Percentiles rank a stretch among this genome's conserved stretches.
phyloP scores from a whole-genome alignment of 441 rosid genomes.

The Adansonia grandidieri region DNA sequence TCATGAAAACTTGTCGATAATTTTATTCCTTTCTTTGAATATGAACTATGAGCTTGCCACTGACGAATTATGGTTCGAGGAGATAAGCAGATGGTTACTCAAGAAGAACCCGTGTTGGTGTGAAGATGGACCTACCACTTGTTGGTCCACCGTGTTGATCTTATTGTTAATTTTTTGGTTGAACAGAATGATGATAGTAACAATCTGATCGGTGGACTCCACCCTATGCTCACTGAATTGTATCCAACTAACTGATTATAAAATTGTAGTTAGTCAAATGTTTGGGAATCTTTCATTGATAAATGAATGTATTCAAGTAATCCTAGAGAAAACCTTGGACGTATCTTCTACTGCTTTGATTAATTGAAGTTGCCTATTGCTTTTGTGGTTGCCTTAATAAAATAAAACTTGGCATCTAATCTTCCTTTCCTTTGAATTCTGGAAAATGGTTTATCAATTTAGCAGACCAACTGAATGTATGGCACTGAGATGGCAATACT shows the following conservation, averaged over 20 bases:
- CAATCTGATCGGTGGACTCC: constrained; percentile 24
- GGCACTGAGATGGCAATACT: constrained; percentile 48
- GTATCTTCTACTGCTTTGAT: constrained; percentile 22
- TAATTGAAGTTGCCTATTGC: constrained; percentile 23
- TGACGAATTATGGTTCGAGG: constrained; percentile 26
- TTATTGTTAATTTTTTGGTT: constrained; percentile 22
- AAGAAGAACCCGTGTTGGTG: constrained; percentile 42
- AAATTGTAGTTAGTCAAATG: constrained; percentile 36
- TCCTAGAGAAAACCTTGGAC: constrained; percentile 23
- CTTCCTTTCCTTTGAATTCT: constrained; percentile 35
- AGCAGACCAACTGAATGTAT: constrained; percentile 42
- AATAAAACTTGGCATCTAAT: constrained; percentile 33
- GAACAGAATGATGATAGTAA: constrained; percentile 26
- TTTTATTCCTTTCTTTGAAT: constrained; percentile 71
- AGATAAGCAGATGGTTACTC: constrained; percentile 38
- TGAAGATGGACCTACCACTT: constrained; percentile 36
- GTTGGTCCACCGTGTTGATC: constrained; percentile 33
- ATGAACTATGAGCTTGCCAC: constrained; percentile 40
- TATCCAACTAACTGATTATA: constrained; percentile 27
- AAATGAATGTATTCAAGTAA: constrained; percentile 17
- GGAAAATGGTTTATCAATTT: constrained; percentile 31
- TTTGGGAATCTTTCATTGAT: constrained; percentile 26
- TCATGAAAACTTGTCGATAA: constrained; percentile 36
- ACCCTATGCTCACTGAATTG: constrained; percentile 2
- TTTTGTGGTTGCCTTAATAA: constrained; percentile 24